Percentiles rank a stretch among this genome's conserved stretches.
Evolutionary conservation across 2,329 filamentous ascomycete genomes (phyloP).

Genomic region (Aspergillus niger): DNA sequence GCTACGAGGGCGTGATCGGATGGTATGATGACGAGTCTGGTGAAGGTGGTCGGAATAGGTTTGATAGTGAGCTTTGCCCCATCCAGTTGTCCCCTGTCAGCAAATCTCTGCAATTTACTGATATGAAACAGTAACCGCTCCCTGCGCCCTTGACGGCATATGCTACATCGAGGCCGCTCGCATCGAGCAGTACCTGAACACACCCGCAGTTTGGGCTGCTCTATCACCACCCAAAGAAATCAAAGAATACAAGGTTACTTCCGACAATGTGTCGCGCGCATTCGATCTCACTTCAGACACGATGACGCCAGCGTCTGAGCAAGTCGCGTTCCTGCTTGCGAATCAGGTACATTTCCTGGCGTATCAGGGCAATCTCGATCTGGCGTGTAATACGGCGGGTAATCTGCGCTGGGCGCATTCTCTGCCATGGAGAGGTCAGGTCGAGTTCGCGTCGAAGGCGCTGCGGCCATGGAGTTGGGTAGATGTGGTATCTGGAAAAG

Average conservation of each 20-base stretch:
- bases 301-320: constrained; percentile 13
- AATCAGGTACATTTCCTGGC: constrained; percentile 24
- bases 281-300: constrained; percentile 19
- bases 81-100: not conserved
- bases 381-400: constrained; percentile 32
- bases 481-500: constrained; percentile 8
- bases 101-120: not conserved
- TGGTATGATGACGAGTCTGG: constrained; percentile 25
- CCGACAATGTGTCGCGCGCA: constrained; percentile 10
- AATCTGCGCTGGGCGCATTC: constrained; percentile 27
- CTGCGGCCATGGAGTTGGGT: constrained; percentile 22
- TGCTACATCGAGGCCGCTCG: constrained; percentile 23
- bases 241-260: constrained; percentile 16
- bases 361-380: constrained; percentile 29
- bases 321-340: constrained; percentile 13
- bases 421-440: constrained; percentile 28
- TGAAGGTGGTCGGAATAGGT: constrained; percentile 26
- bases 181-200: constrained; percentile 27
- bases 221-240: constrained; percentile 18
- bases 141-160: constrained; percentile 22
- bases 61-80: constrained; percentile 23
- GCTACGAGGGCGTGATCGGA: constrained; percentile 16
- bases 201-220: constrained; percentile 19
- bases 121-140: constrained; percentile 20
- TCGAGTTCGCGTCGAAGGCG: constrained; percentile 21